These are phyloP conservation scores for Drechslera avenae DNA, from an alignment of 2,329 filamentous ascomycete species.

Conservation along the genomic window DNA sequence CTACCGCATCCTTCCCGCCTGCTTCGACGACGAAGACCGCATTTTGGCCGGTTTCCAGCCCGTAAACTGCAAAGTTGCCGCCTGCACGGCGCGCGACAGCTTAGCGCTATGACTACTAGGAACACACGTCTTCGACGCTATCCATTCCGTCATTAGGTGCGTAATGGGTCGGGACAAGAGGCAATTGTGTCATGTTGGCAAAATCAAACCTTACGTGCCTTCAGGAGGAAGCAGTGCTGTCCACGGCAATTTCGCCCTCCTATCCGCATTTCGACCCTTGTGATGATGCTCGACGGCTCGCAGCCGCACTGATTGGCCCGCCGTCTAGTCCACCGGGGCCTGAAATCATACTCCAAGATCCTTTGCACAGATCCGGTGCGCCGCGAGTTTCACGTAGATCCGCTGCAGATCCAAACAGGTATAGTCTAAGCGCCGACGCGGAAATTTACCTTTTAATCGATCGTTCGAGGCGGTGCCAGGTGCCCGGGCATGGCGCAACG, in stretches of 20 bases:
- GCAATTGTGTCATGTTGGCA: background rate
- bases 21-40: too few species aligned
- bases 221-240: background rate
- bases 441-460: constrained; percentile 44
- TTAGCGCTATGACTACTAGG: too few species aligned
- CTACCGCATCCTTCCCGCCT: background rate
- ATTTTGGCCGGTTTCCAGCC: too few species aligned
- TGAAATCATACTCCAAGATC: constrained; percentile 38
- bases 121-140: too few species aligned
- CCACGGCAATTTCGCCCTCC: constrained; percentile 12
- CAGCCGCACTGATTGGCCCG: constrained; percentile 27
- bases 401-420: constrained; percentile 34
- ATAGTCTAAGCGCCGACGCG: constrained; percentile 38
- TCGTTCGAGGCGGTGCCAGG: constrained; percentile 43
- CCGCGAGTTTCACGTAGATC: constrained; percentile 45
- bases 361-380: constrained; percentile 40
- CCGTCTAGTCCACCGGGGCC: constrained; percentile 23
- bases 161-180: too few species aligned
- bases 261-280: constrained; percentile 13
- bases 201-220: background rate
- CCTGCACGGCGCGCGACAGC: too few species aligned
- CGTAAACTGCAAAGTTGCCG: too few species aligned
- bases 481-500: constrained; percentile 49
- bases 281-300: constrained; percentile 11
- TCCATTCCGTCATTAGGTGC: too few species aligned